A percentile compares a stretch with the other conserved stretches of the same genome.
These are phyloP conservation scores for Prunus armeniaca DNA, from an alignment of 306 rosid genomes.

Conservation along the genomic window DNA sequence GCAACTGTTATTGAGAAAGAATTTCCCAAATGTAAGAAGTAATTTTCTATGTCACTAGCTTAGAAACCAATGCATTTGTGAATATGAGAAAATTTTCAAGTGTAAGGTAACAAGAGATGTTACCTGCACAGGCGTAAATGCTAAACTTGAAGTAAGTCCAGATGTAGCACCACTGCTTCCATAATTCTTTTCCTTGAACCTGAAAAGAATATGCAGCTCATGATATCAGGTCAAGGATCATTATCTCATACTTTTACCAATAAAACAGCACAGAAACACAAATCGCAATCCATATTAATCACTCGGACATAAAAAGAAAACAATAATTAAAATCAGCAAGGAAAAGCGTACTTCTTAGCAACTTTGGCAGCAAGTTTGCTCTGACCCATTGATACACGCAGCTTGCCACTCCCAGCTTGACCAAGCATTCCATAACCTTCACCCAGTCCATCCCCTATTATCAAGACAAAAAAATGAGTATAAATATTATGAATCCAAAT, in stretches of 20 bases:
- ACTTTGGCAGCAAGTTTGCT: neutral
- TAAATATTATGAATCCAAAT: neutral
- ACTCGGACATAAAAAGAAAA: neutral
- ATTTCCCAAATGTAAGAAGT: neutral
- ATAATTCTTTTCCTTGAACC: conserved; percentile 19
- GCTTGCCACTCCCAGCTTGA: conserved; percentile 46
- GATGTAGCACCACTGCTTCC: conserved; percentile 66
- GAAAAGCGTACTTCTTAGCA: conserved; percentile 23
- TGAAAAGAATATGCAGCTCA: conserved; percentile 28
- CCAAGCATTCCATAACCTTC: conserved; percentile 78
- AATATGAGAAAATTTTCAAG: neutral
- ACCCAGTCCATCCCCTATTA: conserved; percentile 89
- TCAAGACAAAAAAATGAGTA: conserved; percentile 21
- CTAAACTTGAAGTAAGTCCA: conserved; percentile 82
- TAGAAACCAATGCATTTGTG: neutral
- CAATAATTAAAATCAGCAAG: neutral
- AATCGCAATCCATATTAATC: neutral
- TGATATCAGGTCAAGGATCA: neutral
- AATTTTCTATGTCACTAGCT: neutral
- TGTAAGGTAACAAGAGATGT: conserved; percentile 10
- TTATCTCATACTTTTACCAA: neutral
- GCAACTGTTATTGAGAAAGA: neutral
- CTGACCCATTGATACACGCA: conserved; percentile 35
- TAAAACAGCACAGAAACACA: too few species aligned
- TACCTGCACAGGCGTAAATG: conserved; percentile 92